Evolutionary conservation across 2,329 filamentous ascomycete species (phyloP), one percentile per base, ranked within the genome.

Genomic region (Penicillium sp.): DNA sequence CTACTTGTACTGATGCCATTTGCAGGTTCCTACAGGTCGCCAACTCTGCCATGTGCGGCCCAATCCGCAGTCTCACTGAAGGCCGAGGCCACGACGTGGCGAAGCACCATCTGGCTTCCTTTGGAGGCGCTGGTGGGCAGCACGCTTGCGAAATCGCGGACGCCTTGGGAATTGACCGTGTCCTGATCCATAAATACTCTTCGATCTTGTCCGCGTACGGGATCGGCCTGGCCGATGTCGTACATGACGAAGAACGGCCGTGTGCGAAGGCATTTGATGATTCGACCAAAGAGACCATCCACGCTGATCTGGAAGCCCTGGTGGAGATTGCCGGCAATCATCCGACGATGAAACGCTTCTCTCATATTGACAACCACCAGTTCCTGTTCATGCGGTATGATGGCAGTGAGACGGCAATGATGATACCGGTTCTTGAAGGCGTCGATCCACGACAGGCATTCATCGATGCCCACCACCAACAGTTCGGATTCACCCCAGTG

Each of bases 121-220:
- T 96, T 66, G 90, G 90, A 29, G 90, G 90, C 39, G 90, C 90
- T 0, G 90, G 90, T 33, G 90, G 90, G 0, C 90, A 96, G 61
- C 90, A 96, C 55, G 90, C 90, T 1, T 88, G 94, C 14, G 88
- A 88, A 1, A 94, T 95, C 47, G 90, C 89, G 2, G 82, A 88
- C 56, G 86, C 86, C 2, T 72, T 96, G 1, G 88, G 88, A 0
- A 89, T 95, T 50, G 80, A 78, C 16, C 88, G 94, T 60, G 91
- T 94, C 21, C 74, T 96, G 7, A 77, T 96, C 2, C 90, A 96
- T 63, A 77, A 87, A 41, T 95, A 95, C 60, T 94, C 89, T 0
- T 95, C 89, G 0, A 87, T 96, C 1, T 73, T 95, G 0, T 95
- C 89, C 0, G 90, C 90, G 0, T 95, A 95, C 51, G 90, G 90